These are phyloP conservation scores for Ettlia oleoabundans DNA, from an alignment of 139 green algal genomes.

Conservation along the genomic window DNA sequence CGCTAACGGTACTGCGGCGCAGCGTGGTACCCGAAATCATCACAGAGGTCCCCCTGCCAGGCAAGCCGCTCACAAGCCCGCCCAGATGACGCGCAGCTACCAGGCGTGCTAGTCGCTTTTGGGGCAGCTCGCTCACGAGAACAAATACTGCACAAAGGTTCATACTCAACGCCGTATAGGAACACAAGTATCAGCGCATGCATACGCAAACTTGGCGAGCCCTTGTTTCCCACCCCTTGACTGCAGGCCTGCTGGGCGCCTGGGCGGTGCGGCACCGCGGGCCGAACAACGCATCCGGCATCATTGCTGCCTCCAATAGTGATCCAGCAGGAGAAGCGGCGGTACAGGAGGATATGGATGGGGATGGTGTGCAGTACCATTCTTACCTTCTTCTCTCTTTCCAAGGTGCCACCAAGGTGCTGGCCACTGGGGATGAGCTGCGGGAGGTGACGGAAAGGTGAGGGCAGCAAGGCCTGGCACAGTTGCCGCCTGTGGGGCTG, in stretches of 20 bases:
- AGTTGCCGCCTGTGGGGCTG: no score
- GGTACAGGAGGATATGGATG: not conserved
- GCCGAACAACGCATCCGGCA: not conserved
- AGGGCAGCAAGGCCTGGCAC: not conserved
- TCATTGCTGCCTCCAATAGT: no score
- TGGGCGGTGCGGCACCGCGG: slow-evolving; percentile 79
- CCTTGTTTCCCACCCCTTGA: not conserved
- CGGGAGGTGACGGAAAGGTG: slow-evolving; percentile 63
- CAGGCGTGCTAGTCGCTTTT: no score
- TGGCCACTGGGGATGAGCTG: slow-evolving; percentile 77
- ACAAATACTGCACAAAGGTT: no score
- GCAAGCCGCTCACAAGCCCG: no score
- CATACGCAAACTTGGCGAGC: not conserved
- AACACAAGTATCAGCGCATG: no score
- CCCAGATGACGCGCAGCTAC: no score
- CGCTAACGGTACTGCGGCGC: slow-evolving; percentile 73
- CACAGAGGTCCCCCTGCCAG: slow-evolving; percentile 73
- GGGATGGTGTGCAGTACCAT: slow-evolving; percentile 58
- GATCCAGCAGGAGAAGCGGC: not conserved
- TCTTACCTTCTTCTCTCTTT: slow-evolving; percentile 81
- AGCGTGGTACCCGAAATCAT: slow-evolving; percentile 79
- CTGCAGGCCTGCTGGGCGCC: slow-evolving; percentile 55
- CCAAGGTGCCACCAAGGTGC: slow-evolving; percentile 67
- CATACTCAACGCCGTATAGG: no score
- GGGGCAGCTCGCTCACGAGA: no score